Percentiles rank a stretch among this genome's conserved stretches.
These are phyloP conservation scores for Nannochloropsis oceanica DNA, from an alignment of 108 stramenopile species.

Conservation along the genomic window DNA sequence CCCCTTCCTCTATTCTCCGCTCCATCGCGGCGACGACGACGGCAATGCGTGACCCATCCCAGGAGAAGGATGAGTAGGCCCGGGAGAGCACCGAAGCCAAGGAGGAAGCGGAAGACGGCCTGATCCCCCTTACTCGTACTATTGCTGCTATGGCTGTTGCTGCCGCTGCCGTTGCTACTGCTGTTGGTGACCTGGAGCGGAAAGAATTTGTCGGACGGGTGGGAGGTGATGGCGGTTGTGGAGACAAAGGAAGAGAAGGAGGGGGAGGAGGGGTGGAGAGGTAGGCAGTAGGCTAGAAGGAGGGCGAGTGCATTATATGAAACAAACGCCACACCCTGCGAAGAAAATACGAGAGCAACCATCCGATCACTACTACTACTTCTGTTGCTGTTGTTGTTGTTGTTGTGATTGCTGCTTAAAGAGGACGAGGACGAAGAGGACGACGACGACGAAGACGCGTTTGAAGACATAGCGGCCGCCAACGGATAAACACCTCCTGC, in stretches of 20 bases:
- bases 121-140: not conserved
- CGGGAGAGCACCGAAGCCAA: not conserved
- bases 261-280: no score
- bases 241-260: not conserved
- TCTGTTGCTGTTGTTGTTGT: not conserved
- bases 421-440: not conserved
- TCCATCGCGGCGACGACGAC: not conserved
- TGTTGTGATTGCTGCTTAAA: not conserved
- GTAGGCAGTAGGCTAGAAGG: no score
- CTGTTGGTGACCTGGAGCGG: not conserved
- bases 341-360: not conserved
- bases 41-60: not conserved
- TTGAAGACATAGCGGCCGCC: not conserved
- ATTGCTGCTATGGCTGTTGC: not conserved
- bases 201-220: not conserved
- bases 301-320: not conserved
- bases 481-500: not conserved
- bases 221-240: not conserved
- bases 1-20: no score
- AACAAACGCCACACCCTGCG: not conserved
- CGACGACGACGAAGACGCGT: not conserved
- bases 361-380: not conserved
- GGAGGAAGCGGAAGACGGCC: not conserved
- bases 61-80: not conserved
- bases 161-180: not conserved